Evolutionary conservation across 2,329 filamentous ascomycete genomes (phyloP).

Genomic region (Mycosphaerella arachidis): DNA sequence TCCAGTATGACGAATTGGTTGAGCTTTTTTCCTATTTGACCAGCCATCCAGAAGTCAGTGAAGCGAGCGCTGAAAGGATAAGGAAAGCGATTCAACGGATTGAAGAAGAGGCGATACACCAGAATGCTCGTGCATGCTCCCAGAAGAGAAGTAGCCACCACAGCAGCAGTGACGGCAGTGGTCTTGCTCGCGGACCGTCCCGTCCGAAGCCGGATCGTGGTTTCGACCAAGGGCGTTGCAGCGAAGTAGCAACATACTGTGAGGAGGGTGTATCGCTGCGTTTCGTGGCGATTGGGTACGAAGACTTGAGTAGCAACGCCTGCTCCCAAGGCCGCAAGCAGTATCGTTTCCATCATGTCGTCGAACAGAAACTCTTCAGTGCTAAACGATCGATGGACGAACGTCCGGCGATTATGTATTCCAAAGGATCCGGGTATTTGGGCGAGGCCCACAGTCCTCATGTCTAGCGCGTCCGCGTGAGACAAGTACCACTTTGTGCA

Average conservation of each 20-base stretch:
- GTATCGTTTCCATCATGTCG: background rate
- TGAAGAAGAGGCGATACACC: conserved; percentile 34
- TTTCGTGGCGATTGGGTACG: conserved; percentile 25
- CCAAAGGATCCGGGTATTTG: background rate
- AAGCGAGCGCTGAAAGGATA: conserved; percentile 34
- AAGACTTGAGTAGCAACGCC: conserved; percentile 21
- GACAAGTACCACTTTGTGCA: background rate
- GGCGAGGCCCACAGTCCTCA: background rate
- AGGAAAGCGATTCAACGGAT: conserved; percentile 31
- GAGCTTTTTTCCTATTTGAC: conserved; percentile 18
- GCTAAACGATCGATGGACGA: background rate
- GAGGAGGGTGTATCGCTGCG: conserved; percentile 15
- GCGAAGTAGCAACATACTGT: conserved; percentile 15
- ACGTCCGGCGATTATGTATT: background rate
- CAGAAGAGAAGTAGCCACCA: background rate
- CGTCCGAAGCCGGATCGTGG: background rate
- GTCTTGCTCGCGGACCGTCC: conserved; percentile 5
- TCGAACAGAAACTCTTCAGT: background rate
- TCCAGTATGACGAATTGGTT: conserved; percentile 29
- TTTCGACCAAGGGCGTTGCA: background rate
- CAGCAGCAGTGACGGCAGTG: conserved; percentile 3
- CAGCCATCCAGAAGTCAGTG: conserved; percentile 29
- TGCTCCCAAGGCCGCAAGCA: background rate
- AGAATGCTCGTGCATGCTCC: conserved; percentile 30
- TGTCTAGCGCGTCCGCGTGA: background rate